These are phyloP conservation scores for Heterobasidion irregulare DNA, from an alignment of 1,284 basidiomycete genomes.

Conservation along the genomic window DNA sequence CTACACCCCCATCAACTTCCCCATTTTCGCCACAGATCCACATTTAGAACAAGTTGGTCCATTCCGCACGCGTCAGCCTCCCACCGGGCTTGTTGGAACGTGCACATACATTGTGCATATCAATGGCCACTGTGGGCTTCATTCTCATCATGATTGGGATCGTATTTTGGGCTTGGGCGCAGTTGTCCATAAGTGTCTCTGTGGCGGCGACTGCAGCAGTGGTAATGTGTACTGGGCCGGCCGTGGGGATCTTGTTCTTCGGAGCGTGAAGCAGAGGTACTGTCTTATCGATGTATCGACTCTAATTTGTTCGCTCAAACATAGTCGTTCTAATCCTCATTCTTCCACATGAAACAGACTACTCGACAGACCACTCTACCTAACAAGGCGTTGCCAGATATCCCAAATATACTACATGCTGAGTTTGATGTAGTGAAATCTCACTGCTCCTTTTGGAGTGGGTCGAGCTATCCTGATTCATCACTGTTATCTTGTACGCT, in stretches of 20 bases:
- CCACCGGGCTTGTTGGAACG: conserved; percentile 39
- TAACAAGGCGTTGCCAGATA: no score
- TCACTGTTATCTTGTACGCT: no score
- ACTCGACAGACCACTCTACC: no score
- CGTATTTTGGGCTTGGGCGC: conserved; percentile 41
- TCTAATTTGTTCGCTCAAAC: no score
- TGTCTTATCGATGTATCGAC: no score
- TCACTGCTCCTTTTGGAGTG: no score
- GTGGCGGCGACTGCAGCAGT: conserved; percentile 34
- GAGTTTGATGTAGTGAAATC: no score
- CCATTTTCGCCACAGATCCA: conserved; percentile 28
- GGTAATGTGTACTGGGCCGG: conserved; percentile 19
- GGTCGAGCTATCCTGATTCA: no score
- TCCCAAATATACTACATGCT: no score
- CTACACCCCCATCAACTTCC: neutral
- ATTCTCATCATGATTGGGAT: conserved; percentile 40
- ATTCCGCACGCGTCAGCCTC: conserved; percentile 21
- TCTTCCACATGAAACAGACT: no score
- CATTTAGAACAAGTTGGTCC: conserved; percentile 29
- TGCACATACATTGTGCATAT: conserved; percentile 40
- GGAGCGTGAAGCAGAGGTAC: no score
- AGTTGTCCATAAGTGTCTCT: conserved; percentile 31
- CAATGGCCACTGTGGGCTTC: conserved; percentile 42
- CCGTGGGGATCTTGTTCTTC: neutral
- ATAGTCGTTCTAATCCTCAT: no score